Conservation (phyloP, 305 asterid species). For the Lippia alba region DNA sequence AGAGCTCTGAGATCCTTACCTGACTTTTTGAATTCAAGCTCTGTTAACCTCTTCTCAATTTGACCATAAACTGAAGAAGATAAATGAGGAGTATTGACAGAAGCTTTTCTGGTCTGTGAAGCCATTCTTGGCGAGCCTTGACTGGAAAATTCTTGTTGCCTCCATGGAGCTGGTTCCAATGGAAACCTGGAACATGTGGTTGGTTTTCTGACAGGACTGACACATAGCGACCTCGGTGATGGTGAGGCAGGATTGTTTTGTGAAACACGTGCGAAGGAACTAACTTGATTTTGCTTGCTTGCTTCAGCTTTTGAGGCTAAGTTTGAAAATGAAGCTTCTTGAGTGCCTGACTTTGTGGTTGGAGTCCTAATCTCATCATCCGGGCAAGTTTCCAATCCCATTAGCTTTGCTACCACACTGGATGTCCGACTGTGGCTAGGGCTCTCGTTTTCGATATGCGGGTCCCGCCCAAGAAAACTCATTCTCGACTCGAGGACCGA, state of each 20-base stretch:
- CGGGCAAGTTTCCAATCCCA: constrained; percentile 85
- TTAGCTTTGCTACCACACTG: constrained; percentile 77
- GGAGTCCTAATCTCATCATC: constrained; percentile 47
- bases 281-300: constrained; percentile 45
- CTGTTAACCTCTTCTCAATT: constrained; percentile 81
- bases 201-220: constrained; percentile 45
- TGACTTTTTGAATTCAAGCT: constrained; percentile 75
- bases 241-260: constrained; percentile 51
- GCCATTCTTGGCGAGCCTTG: constrained; percentile 52
- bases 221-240: constrained; percentile 38
- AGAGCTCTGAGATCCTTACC: constrained; percentile 95
- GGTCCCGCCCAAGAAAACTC: constrained; percentile 49
- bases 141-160: constrained; percentile 49
- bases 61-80: constrained; percentile 82
- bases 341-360: constrained; percentile 34
- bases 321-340: constrained; percentile 40
- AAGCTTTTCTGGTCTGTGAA: constrained; percentile 44
- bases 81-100: constrained; percentile 40
- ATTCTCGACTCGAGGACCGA: constrained; percentile 60
- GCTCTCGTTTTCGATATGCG: constrained; percentile 43
- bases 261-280: constrained; percentile 39
- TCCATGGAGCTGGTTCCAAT: constrained; percentile 85
- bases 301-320: constrained; percentile 40
- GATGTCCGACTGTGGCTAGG: constrained; percentile 60
- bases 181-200: constrained; percentile 62